Percentiles rank a stretch among this genome's conserved stretches.
These are phyloP conservation scores for Saccharomyces hybrid DNA, from an alignment of 1,139 yeast genomes.

Conservation along the genomic window DNA sequence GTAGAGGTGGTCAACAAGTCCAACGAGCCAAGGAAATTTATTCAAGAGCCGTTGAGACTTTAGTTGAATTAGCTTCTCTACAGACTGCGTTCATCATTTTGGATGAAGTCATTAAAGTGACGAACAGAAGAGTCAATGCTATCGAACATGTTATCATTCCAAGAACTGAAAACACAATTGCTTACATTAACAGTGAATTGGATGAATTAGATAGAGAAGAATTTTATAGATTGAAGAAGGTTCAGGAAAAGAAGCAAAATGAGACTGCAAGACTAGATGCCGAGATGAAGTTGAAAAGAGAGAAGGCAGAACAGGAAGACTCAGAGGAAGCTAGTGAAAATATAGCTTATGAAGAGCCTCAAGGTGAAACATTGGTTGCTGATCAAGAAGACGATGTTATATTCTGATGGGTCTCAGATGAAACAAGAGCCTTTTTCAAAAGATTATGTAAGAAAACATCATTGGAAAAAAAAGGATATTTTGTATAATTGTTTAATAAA, in stretches of 20 bases:
- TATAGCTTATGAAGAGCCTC: slow-evolving; percentile 9
- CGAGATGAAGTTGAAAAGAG: slow-evolving; percentile 27
- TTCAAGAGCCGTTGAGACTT: slow-evolving; percentile 90
- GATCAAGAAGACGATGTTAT: slow-evolving; percentile 46
- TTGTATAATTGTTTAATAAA: slow-evolving; percentile 1
- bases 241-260: slow-evolving; percentile 86
- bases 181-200: slow-evolving; percentile 87
- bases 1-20: slow-evolving; percentile 98
- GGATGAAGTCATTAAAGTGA: slow-evolving; percentile 95
- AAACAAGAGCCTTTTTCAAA: background rate
- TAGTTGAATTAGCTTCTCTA: slow-evolving; percentile 89
- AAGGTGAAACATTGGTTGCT: slow-evolving; percentile 33
- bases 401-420: slow-evolving; percentile 27
- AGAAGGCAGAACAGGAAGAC: slow-evolving; percentile 15
- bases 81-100: slow-evolving; percentile 93
- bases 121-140: slow-evolving; percentile 97
- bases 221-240: slow-evolving; percentile 91
- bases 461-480: background rate
- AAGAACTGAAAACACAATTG: slow-evolving; percentile 91
- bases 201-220: slow-evolving; percentile 98
- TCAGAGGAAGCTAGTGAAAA: slow-evolving; percentile 4
- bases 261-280: slow-evolving; percentile 33
- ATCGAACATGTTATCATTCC: slow-evolving; percentile 98
- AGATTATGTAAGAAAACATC: background rate
- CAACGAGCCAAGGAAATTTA: slow-evolving; percentile 90